Evolutionary conservation across 2,329 filamentous ascomycete species (phyloP).

Genomic region (Paracamarosporium sp.): DNA sequence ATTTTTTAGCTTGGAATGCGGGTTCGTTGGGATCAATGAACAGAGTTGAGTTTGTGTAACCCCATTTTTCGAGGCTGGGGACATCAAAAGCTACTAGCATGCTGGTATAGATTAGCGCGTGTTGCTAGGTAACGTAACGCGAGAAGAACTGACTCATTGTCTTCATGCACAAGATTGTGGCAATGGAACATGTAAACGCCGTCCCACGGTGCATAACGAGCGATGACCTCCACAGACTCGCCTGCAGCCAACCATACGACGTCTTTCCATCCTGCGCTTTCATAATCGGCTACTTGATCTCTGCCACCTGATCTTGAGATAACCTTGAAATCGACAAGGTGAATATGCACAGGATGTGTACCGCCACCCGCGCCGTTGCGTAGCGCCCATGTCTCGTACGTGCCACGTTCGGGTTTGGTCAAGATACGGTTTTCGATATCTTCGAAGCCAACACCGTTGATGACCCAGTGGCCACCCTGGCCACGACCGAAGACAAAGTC

Average conservation of each 20-base stretch:
- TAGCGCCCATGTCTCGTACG: constrained; percentile 44
- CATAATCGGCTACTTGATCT: constrained; percentile 52
- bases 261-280: constrained; percentile 63
- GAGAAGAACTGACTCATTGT: constrained; percentile 36
- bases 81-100: constrained; percentile 56
- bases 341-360: constrained; percentile 63
- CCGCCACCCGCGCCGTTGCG: constrained; percentile 59
- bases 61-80: constrained; percentile 40
- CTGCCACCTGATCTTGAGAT: constrained; percentile 1
- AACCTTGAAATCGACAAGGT: constrained; percentile 65
- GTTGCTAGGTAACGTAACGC: neutral
- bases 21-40: constrained; percentile 41
- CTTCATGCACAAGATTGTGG: constrained; percentile 56
- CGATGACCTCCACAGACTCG: constrained; percentile 49
- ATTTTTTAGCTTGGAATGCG: constrained; percentile 32
- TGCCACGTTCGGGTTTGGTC: constrained; percentile 39
- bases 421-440: constrained; percentile 41
- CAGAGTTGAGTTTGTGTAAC: constrained; percentile 42
- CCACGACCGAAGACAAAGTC: neutral
- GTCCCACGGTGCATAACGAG: constrained; percentile 47
- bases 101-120: neutral
- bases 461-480: constrained; percentile 32
- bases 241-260: constrained; percentile 61
- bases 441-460: constrained; percentile 41
- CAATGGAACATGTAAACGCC: constrained; percentile 60